These are phyloP conservation scores for Eimeria necatrix DNA, from an alignment of 169 alveolate genomes.

Conservation along the genomic window DNA sequence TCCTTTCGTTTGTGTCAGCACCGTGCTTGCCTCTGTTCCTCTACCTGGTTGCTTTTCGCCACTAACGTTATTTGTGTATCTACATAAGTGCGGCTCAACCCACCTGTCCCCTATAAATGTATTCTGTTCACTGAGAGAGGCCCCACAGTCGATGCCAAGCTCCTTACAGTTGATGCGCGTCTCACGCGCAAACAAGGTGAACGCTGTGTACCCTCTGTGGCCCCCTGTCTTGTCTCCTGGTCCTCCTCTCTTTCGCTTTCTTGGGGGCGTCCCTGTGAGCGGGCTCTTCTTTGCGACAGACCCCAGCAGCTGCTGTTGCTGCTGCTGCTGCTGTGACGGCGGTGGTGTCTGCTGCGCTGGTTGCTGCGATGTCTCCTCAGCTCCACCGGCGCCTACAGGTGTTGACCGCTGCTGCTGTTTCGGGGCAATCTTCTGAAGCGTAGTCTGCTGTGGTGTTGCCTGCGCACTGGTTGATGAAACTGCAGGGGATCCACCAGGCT, in stretches of 20 bases:
- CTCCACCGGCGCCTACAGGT: not conserved
- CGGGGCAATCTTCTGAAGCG: not conserved
- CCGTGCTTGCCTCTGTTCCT: not conserved
- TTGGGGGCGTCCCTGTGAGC: constrained; percentile 3
- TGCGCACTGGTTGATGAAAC: not conserved
- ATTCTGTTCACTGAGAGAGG: constrained; percentile 78
- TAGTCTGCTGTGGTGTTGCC: not conserved
- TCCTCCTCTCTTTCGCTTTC: constrained; percentile 51
- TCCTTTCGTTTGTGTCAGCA: not conserved
- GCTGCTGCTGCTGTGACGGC: constrained; percentile 49
- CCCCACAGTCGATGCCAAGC: constrained; percentile 74
- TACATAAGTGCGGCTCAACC: not conserved
- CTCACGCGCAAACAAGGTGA: constrained; percentile 73
- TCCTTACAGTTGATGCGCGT: constrained; percentile 67
- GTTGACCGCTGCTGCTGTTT: constrained; percentile 47
- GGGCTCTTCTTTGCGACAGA: constrained; percentile 38
- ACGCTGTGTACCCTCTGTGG: constrained; percentile 73
- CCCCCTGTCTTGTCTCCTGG: constrained; percentile 27
- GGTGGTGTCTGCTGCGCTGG: constrained; percentile 9
- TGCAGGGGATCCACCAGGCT: not conserved
- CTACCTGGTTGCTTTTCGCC: not conserved
- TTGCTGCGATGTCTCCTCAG: not conserved
- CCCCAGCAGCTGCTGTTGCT: constrained; percentile 67
- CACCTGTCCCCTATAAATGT: constrained; percentile 79
- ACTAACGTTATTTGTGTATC: no score